Evolutionary conservation across 495 filamentous ascomycete genomes (phyloP).

Genomic region (Penicillium mononematosum): DNA sequence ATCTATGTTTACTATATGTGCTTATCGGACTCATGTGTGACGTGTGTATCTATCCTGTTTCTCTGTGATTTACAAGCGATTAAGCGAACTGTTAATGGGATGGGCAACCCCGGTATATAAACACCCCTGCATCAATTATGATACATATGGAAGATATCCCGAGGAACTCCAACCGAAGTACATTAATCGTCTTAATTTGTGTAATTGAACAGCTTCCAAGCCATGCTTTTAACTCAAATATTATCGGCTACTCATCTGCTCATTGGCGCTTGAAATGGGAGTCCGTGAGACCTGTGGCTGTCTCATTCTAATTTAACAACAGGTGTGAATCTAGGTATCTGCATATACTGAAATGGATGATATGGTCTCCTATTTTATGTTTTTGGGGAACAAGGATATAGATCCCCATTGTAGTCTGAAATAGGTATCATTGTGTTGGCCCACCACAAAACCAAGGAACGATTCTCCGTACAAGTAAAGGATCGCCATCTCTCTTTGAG

Average conservation of each 20-base stretch:
- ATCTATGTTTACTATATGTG: constrained; percentile 22
- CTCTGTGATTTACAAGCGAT: constrained; percentile 27
- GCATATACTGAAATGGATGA: not conserved
- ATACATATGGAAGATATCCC: constrained; percentile 9
- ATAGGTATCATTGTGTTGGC: not conserved
- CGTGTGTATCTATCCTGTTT: constrained; percentile 28
- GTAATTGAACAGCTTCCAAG: not conserved
- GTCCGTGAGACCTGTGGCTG: not conserved
- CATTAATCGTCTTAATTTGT: not conserved
- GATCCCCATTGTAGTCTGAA: not conserved
- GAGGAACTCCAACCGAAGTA: not conserved
- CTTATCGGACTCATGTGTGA: constrained; percentile 33
- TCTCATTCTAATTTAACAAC: constrained; percentile 1
- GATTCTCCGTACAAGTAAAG: not conserved
- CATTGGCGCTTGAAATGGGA: not conserved
- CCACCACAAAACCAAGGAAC: constrained; percentile 1
- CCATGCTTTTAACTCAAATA: not conserved
- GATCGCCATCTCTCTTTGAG: constrained; percentile 8
- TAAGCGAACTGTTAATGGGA: constrained; percentile 21
- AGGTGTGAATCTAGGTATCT: not conserved
- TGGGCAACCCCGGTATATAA: constrained; percentile 17
- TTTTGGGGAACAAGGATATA: not conserved
- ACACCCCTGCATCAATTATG: constrained; percentile 7
- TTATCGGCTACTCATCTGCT: not conserved
- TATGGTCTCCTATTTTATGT: not conserved